Percentiles rank a stretch among this genome's conserved stretches.
Evolutionary conservation across 495 filamentous ascomycete genomes (phyloP).

Genomic region (Alectoria sarmentosa): DNA sequence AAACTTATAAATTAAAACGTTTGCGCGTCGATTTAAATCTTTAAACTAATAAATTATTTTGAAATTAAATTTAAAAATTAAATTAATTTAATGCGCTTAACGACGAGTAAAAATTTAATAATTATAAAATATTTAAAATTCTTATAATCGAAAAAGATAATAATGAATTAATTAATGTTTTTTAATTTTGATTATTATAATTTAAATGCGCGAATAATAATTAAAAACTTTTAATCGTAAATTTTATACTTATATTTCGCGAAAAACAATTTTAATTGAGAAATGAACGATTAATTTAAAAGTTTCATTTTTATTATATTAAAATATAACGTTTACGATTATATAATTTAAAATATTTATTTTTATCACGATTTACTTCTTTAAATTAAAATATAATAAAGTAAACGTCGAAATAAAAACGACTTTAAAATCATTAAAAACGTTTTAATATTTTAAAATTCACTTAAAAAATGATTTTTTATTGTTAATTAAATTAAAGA

Average conservation of each 20-base stretch:
- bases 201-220: slow-evolving; percentile 26
- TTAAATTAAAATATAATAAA: slow-evolving; percentile 21
- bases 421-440: no score
- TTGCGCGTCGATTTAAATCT: slow-evolving; percentile 11
- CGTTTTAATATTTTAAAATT: no score
- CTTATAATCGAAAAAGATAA: no score
- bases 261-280: slow-evolving; percentile 18
- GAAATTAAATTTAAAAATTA: slow-evolving; percentile 31
- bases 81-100: slow-evolving; percentile 25
- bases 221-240: slow-evolving; percentile 28
- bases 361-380: no score
- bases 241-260: slow-evolving; percentile 28
- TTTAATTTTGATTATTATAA: slow-evolving; percentile 25
- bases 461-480: no score
- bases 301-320: no score
- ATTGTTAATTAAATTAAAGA: no score
- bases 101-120: slow-evolving; percentile 25
- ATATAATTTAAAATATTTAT: slow-evolving; percentile 1
- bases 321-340: no score
- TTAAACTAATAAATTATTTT: slow-evolving; percentile 25
- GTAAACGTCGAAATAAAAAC: not conserved
- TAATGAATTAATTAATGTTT: slow-evolving; percentile 21
- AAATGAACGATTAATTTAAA: no score
- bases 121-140: slow-evolving; percentile 28
- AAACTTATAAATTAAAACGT: slow-evolving; percentile 16